Evolutionary conservation across 305 asterid genomes (phyloP).

Genomic region (Fraxinus greggii): DNA sequence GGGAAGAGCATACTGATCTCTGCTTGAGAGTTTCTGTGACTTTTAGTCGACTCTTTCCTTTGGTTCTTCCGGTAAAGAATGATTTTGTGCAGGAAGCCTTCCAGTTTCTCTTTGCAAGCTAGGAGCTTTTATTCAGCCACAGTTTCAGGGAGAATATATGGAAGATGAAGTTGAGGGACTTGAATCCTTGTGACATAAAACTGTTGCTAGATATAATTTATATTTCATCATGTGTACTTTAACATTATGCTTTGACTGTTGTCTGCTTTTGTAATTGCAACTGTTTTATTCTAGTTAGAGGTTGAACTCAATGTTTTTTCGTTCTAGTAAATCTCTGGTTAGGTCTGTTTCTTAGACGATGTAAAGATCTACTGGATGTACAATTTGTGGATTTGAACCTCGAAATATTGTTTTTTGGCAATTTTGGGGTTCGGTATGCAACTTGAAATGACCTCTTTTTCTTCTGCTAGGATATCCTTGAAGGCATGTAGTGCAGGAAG

Average conservation of each 20-base stretch:
- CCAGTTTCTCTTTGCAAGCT: background rate
- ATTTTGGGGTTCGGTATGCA: background rate
- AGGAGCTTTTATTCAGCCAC: conserved; percentile 13
- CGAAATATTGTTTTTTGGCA: background rate
- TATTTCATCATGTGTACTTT: background rate
- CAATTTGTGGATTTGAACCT: background rate
- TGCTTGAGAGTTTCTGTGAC: background rate
- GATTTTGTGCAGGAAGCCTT: background rate
- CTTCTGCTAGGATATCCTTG: background rate
- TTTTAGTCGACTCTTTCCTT: background rate
- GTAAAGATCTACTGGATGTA: background rate
- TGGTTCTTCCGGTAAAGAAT: background rate
- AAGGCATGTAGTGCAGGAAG: background rate
- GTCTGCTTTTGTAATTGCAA: background rate
- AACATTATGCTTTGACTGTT: background rate
- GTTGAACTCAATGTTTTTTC: background rate
- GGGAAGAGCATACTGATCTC: background rate
- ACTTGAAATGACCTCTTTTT: background rate
- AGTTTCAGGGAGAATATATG: conserved; percentile 19
- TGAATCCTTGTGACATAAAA: conserved; percentile 14
- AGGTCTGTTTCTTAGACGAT: background rate
- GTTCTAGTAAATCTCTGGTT: background rate
- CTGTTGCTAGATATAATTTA: background rate
- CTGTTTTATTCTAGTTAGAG: background rate
- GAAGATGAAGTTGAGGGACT: background rate